phyloP scores from a whole-genome alignment of 2,329 filamentous ascomycete species.

The Colletotrichum brevisporum region DNA sequence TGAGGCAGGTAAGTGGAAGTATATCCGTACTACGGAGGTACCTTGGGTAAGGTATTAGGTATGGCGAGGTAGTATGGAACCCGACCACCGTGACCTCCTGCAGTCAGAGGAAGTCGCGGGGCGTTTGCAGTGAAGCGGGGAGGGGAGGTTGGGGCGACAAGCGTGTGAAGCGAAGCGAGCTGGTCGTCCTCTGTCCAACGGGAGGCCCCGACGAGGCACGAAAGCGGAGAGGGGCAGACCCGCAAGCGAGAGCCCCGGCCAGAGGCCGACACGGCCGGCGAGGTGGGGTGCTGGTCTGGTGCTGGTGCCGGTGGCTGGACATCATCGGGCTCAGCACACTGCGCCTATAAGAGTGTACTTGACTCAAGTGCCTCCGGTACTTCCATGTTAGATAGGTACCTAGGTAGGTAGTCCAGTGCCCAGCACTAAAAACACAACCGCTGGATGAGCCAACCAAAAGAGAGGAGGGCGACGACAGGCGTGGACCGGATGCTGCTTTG shows the following conservation, averaged over 20 bases:
- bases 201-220: slow-evolving; percentile 26
- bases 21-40: not conserved
- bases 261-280: slow-evolving; percentile 35
- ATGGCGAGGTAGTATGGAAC: not conserved
- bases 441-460: not conserved
- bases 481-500: not conserved
- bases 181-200: slow-evolving; percentile 28
- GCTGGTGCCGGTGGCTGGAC: slow-evolving; percentile 19
- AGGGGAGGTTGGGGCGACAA: slow-evolving; percentile 31
- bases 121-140: slow-evolving; percentile 38
- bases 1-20: not conserved
- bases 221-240: slow-evolving; percentile 37
- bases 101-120: slow-evolving; percentile 32
- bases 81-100: slow-evolving; percentile 17
- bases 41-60: slow-evolving; percentile 17
- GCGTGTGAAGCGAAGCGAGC: slow-evolving; percentile 14
- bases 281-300: slow-evolving; percentile 4
- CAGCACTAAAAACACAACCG: too few relatives aligned
- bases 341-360: too few relatives aligned
- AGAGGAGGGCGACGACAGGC: not conserved
- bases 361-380: too few relatives aligned
- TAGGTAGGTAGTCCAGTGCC: too few relatives aligned
- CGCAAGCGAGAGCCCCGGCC: slow-evolving; percentile 4
- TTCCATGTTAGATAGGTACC: too few relatives aligned
- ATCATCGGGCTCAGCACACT: too few relatives aligned